Conservation (phyloP, 768 basidiomycete genomes). For the Chalciporus piperatus region DNA sequence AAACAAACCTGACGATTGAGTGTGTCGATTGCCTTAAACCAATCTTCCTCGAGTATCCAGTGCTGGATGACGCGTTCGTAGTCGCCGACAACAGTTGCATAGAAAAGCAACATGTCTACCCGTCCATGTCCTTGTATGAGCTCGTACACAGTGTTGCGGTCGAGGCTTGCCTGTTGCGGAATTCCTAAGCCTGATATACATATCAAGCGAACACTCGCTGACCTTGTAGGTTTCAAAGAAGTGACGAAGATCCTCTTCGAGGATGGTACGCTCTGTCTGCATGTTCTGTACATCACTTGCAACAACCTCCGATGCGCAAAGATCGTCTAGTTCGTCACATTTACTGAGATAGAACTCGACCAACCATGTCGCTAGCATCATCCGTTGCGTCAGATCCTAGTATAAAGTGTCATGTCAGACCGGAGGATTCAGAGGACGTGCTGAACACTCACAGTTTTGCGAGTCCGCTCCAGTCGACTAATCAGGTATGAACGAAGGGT, state of each 20-base stretch:
- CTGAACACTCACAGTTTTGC: conserved; percentile 64
- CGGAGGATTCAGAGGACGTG: not conserved
- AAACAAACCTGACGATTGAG: conserved; percentile 76
- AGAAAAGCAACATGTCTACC: conserved; percentile 89
- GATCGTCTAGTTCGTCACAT: conserved; percentile 93
- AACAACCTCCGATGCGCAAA: conserved; percentile 81
- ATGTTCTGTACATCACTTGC: conserved; percentile 85
- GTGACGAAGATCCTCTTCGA: conserved; percentile 90
- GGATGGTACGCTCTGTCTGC: conserved; percentile 69
- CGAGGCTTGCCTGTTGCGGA: conserved; percentile 68
- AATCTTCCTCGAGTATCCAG: conserved; percentile 90
- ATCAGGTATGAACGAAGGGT: conserved; percentile 87
- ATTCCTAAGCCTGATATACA: not conserved
- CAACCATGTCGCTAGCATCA: conserved; percentile 98
- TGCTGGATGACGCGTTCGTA: conserved; percentile 83
- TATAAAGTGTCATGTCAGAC: not conserved
- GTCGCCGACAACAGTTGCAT: conserved; percentile 80
- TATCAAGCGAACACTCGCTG: conserved; percentile 6
- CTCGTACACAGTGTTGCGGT: conserved; percentile 84
- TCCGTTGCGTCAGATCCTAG: conserved; percentile 89
- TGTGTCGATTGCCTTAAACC: conserved; percentile 87
- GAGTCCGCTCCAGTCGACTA: conserved; percentile 80
- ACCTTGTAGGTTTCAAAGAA: conserved; percentile 97
- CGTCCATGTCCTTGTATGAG: conserved; percentile 92
- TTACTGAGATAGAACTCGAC: conserved; percentile 97